Evolutionary conservation across 345 rosid genomes (phyloP).

Genomic region (Acer saccharum): DNA sequence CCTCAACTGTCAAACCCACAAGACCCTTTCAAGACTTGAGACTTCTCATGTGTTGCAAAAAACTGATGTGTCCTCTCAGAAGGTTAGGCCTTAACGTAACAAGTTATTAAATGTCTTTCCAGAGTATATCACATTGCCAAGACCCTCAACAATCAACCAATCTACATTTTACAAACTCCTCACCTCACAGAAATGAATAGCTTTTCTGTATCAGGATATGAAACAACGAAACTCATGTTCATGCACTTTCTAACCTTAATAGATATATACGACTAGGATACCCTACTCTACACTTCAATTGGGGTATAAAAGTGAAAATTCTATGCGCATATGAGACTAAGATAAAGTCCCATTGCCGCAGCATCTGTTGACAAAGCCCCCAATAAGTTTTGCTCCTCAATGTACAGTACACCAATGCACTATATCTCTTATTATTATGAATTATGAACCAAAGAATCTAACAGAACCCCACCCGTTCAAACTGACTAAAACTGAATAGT

Average conservation of each 20-base stretch:
- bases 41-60: background rate
- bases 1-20: too few relatives aligned
- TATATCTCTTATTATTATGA: background rate
- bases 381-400: background rate
- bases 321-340: too few relatives aligned
- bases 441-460: background rate
- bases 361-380: background rate
- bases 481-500: background rate
- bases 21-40: background rate
- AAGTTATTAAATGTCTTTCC: background rate
- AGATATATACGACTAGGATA: background rate
- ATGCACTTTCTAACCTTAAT: background rate
- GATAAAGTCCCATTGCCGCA: background rate
- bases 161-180: background rate
- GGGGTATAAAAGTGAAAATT: background rate
- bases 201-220: background rate
- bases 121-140: background rate
- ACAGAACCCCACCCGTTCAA: background rate
- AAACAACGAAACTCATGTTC: background rate
- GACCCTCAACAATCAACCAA: slow-evolving; percentile 1
- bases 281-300: background rate
- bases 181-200: background rate
- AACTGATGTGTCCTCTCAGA: background rate
- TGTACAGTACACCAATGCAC: background rate
- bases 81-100: background rate